Conservation (phyloP, 192 early-diverging fungal genomes). For the Coemansia sp. region DNA sequence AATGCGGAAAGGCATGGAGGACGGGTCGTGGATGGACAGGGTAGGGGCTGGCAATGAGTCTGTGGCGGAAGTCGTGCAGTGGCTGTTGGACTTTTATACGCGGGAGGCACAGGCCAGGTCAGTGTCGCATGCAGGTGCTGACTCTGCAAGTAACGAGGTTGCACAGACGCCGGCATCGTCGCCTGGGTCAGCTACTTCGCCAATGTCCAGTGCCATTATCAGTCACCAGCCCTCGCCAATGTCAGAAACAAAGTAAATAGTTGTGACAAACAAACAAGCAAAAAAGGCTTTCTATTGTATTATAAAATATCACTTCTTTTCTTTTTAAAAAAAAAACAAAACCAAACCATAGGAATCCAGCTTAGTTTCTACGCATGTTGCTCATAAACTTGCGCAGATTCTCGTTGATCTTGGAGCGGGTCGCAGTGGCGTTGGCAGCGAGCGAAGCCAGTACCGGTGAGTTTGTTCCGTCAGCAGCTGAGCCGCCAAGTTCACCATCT, state of each 20-base stretch:
- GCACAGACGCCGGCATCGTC: slow-evolving; percentile 38
- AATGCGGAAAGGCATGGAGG: not conserved
- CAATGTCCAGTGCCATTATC: slow-evolving; percentile 11
- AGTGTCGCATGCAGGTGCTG: not conserved
- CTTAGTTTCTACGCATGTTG: slow-evolving; percentile 42
- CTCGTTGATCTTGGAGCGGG: slow-evolving; percentile 46
- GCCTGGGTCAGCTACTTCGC: slow-evolving; percentile 17
- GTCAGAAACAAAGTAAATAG: slow-evolving; percentile 20
- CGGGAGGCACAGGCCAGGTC: slow-evolving; percentile 37
- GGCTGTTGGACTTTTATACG: slow-evolving; percentile 45
- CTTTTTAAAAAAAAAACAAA: slow-evolving; percentile 2
- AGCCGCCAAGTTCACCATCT: not conserved
- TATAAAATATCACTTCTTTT: slow-evolving; percentile 3
- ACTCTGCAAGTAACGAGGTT: slow-evolving; percentile 10
- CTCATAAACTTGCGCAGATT: slow-evolving; percentile 55
- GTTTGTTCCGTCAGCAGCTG: slow-evolving; percentile 8
- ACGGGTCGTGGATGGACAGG: slow-evolving; percentile 30
- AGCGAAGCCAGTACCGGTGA: slow-evolving; percentile 37
- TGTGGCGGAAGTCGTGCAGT: slow-evolving; percentile 34
- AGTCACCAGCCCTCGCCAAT: slow-evolving; percentile 16
- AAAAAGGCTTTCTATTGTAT: not conserved
- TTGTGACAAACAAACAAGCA: slow-evolving; percentile 3
- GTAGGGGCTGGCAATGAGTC: slow-evolving; percentile 10
- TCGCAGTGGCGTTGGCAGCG: slow-evolving; percentile 48
- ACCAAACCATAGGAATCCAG: not conserved